Conservation (phyloP, 176 grass and related monocot genomes). For the Oryza meyeriana region DNA sequence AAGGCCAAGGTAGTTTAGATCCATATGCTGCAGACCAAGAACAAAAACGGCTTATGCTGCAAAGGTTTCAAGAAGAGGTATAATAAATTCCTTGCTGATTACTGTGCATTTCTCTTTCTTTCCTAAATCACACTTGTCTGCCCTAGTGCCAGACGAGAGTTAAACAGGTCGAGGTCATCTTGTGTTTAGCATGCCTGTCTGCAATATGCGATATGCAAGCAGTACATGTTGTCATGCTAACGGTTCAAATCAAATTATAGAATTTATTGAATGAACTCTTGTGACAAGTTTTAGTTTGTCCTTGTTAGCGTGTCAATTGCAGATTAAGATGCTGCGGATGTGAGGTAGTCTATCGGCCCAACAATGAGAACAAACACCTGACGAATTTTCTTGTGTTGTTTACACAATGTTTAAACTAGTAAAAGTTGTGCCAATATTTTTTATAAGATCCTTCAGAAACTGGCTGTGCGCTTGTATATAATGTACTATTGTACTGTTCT, state of each 20-base stretch:
- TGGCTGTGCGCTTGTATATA: background rate
- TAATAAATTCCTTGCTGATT: slow-evolving; percentile 9
- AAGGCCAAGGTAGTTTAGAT: slow-evolving; percentile 79
- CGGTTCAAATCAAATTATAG: background rate
- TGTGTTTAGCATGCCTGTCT: background rate
- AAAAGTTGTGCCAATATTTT: background rate
- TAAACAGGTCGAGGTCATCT: too few species aligned
- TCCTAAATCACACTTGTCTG: background rate
- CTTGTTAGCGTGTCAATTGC: background rate
- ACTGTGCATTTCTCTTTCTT: background rate
- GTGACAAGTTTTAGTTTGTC: background rate
- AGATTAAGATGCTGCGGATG: background rate
- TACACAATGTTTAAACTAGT: background rate
- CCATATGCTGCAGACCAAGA: slow-evolving; percentile 79
- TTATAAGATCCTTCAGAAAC: background rate
- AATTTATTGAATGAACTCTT: background rate
- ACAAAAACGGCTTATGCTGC: slow-evolving; percentile 96
- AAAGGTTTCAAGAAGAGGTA: slow-evolving; percentile 99
- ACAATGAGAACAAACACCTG: background rate
- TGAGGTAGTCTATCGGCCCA: background rate
- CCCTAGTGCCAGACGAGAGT: too few species aligned
- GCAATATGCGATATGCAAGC: background rate
- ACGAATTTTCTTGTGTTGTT: background rate
- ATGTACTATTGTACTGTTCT: background rate
- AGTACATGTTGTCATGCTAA: background rate